Conservation (phyloP, 2,329 filamentous ascomycete species). For the Colletotrichum theobromicola region DNA sequence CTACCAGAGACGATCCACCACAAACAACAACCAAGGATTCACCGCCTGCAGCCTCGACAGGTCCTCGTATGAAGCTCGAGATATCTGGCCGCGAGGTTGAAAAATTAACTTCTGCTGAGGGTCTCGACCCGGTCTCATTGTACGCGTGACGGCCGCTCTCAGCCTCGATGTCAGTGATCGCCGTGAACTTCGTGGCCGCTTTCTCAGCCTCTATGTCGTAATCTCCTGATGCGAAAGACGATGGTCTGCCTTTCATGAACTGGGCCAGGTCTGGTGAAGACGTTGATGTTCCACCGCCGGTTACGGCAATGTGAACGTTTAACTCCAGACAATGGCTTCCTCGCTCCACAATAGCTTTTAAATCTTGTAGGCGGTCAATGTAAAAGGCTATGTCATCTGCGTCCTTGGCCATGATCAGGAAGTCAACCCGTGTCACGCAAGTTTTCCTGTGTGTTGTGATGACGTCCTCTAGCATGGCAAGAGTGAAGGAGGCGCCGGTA, state of each 20-base stretch:
- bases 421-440: slow-evolving; percentile 59
- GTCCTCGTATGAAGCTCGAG: slow-evolving; percentile 52
- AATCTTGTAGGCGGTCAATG: slow-evolving; percentile 50
- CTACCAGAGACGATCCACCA: slow-evolving; percentile 61
- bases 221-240: not conserved
- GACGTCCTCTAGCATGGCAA: slow-evolving; percentile 63
- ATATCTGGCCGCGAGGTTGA: slow-evolving; percentile 46
- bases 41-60: slow-evolving; percentile 62
- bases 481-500: slow-evolving; percentile 65
- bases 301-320: slow-evolving; percentile 58
- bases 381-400: slow-evolving; percentile 62
- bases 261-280: not conserved
- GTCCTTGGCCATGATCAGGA: slow-evolving; percentile 56
- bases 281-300: slow-evolving; percentile 17
- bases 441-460: slow-evolving; percentile 43
- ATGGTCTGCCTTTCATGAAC: not conserved
- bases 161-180: not conserved
- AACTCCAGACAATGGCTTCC: slow-evolving; percentile 55
- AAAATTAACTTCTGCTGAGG: not conserved
- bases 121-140: not conserved
- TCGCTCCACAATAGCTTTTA: slow-evolving; percentile 45
- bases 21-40: slow-evolving; percentile 68
- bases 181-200: not conserved
- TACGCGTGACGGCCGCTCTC: slow-evolving; percentile 31
- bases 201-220: not conserved